These are phyloP conservation scores for Aureococcus anophagefferens DNA, from an alignment of 108 stramenopile species.

Conservation along the genomic window DNA sequence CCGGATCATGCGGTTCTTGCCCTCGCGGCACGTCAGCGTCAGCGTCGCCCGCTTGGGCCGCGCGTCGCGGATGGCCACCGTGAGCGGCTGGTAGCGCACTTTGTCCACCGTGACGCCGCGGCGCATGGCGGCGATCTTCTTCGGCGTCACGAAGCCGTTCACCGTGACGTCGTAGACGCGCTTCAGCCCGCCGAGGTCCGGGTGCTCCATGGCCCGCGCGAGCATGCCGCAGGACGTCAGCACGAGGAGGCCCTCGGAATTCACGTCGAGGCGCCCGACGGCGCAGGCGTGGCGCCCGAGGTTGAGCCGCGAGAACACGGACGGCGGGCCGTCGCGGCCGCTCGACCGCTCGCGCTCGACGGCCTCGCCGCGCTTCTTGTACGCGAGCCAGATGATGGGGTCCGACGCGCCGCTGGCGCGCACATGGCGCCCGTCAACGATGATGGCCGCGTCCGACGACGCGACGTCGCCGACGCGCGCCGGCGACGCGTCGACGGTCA, in stretches of 20 bases:
- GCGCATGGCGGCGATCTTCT: background rate
- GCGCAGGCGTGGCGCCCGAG: background rate
- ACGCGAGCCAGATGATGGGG: no score
- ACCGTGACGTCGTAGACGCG: background rate
- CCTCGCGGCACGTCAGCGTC: background rate
- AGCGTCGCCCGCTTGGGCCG: background rate
- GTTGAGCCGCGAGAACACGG: background rate
- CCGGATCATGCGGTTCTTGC: background rate
- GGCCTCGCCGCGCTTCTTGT: no score
- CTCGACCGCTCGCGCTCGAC: background rate
- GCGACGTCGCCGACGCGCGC: no score
- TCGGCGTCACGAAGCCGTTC: background rate
- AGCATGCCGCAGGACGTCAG: background rate
- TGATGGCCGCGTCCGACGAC: no score
- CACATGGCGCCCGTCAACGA: no score
- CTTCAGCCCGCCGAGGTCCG: background rate
- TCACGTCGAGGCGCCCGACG: background rate
- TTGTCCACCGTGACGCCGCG: background rate
- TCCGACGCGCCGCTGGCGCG: no score
- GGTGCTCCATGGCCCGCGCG: background rate
- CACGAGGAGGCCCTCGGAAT: background rate
- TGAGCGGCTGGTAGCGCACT: background rate
- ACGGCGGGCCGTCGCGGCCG: background rate
- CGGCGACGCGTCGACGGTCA: no score
- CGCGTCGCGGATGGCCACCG: background rate